Conservation (phyloP, 1,284 basidiomycete species). For the Takashimella koratensis region DNA sequence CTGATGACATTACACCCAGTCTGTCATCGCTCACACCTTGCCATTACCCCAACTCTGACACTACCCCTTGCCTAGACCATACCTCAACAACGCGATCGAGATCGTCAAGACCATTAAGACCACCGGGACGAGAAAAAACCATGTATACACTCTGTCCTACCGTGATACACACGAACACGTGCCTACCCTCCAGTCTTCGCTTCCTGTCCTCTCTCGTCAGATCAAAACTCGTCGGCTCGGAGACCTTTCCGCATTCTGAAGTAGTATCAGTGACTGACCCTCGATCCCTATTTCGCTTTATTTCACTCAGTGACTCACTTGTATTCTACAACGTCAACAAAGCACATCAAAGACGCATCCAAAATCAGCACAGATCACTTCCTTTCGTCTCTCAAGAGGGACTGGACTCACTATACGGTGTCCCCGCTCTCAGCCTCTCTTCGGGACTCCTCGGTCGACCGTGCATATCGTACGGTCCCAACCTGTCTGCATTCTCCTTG, state of each 20-base stretch:
- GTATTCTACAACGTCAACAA: constrained; percentile 20
- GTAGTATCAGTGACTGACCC: neutral
- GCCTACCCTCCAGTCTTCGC: too few relatives aligned
- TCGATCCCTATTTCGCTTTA: neutral
- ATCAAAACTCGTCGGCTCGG: constrained; percentile 42
- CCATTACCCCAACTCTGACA: too few relatives aligned
- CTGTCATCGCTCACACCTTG: too few relatives aligned
- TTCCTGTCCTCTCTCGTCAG: too few relatives aligned
- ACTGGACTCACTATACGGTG: constrained; percentile 49
- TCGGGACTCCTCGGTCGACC: constrained; percentile 26
- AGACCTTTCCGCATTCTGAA: constrained; percentile 41
- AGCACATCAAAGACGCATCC: neutral
- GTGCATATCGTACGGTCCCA: constrained; percentile 18
- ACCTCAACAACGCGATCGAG: too few relatives aligned
- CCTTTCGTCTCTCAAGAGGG: neutral
- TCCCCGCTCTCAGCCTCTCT: constrained; percentile 39
- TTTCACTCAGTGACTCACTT: constrained; percentile 19
- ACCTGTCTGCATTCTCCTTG: constrained; percentile 16
- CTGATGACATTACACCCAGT: too few relatives aligned
- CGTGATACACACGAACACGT: too few relatives aligned
- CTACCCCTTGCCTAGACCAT: too few relatives aligned
- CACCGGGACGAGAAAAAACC: too few relatives aligned
- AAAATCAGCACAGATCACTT: neutral
- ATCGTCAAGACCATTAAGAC: too few relatives aligned
- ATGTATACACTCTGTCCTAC: too few relatives aligned